phyloP scores from a whole-genome alignment of 2,329 filamentous ascomycete genomes.

The Polytolypa hystricis region DNA sequence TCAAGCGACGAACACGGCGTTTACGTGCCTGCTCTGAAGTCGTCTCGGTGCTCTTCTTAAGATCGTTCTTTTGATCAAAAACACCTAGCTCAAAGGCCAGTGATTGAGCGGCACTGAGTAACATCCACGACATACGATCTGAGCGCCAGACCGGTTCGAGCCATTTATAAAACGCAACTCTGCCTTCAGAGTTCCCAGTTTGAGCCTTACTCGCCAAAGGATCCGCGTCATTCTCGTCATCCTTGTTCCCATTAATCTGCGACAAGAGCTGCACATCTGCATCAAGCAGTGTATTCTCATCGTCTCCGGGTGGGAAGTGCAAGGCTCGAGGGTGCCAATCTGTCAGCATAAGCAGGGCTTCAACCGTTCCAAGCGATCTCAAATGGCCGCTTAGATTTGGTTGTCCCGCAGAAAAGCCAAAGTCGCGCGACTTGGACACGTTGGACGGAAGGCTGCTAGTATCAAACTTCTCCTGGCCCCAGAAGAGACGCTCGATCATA shows the following conservation, averaged over 20 bases:
- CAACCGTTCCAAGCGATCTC: constrained; percentile 82
- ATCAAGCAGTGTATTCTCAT: constrained; percentile 52
- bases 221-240: constrained; percentile 29
- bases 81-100: constrained; percentile 89
- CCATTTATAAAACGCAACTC: constrained; percentile 79
- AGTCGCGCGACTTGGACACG: constrained; percentile 33
- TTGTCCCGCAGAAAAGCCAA: constrained; percentile 7
- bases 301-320: constrained; percentile 71
- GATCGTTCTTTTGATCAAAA: constrained; percentile 80
- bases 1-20: constrained; percentile 71
- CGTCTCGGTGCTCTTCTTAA: constrained; percentile 42
- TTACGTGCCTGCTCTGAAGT: constrained; percentile 59
- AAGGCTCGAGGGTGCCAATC: constrained; percentile 95
- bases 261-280: constrained; percentile 64
- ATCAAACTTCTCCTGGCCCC: constrained; percentile 92
- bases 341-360: constrained; percentile 84
- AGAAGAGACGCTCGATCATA: constrained; percentile 91
- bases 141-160: constrained; percentile 90
- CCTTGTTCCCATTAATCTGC: constrained; percentile 44
- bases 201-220: constrained; percentile 35
- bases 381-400: constrained; percentile 53
- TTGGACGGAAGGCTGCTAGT: constrained; percentile 73
- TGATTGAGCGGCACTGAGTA: constrained; percentile 80
- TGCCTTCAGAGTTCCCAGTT: constrained; percentile 60
- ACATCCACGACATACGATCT: constrained; percentile 96